Base-by-base conservation (phyloP, 768 basidiomycete genomes). In the Gloeophyllum trabeum region DNA sequence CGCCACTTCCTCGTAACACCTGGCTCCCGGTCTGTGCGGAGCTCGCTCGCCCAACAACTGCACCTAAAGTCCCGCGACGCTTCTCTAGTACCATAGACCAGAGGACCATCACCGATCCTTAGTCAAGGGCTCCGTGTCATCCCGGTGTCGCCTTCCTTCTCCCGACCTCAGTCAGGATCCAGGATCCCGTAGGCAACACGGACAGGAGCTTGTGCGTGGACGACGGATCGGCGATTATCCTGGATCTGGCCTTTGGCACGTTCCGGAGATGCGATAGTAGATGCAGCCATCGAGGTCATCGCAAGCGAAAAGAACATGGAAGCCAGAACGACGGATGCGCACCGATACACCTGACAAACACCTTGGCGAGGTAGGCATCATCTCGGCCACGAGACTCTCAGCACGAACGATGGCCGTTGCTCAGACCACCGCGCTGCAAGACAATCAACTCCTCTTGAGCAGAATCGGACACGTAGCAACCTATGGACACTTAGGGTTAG, bases 401-500 rank as follows among this genome's bases (percentile, higher is more conserved):
- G 28, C 10, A 16, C 28, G 28, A 32, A 32, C 10, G 28, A 32
- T 32, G 28, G 43, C 16, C 32, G 53, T 52, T 51, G 50, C 54
- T 44, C 46, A n/a, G 43, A 48, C 40, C 50, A 40, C 44, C 39
- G 14, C 30, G 41, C 35, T 22, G 38, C 43, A 47, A 51, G 46
- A 36, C 37, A 32, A 44, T 24, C 36, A 39, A 44, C 51, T 51
- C 59, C 60, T 45, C 48, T 57, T 65, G 61, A 57, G 48, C 36
- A 51, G 48, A 23, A 36, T 6, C 41, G 58, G 56, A 58, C 54
- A 57, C 50, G 39, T 61, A 43, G 43, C 48, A 50, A 56, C 61
- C 65, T 53, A 53, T 52, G 53, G 46, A 54, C 52, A 55, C 64
- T 69, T 78, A 76, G 73, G 76, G 76, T 78, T 78, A 76, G 71